Conservation (phyloP, 306 rosid species). For the Rosa multiflora region DNA sequence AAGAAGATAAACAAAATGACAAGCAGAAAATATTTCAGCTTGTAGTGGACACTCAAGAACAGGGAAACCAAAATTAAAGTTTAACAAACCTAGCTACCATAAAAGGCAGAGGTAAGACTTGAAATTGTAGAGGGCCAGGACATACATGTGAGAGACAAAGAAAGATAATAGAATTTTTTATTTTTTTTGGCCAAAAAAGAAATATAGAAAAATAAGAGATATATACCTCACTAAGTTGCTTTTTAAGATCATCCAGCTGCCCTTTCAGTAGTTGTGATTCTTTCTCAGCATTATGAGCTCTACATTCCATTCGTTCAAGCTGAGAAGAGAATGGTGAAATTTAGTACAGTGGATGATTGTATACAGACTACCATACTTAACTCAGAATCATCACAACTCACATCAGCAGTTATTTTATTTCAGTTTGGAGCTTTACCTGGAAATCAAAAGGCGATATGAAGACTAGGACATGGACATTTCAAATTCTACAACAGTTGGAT, state of each 20-base stretch:
- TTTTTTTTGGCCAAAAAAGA: neutral
- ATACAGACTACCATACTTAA: conserved; percentile 12
- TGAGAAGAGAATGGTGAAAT: conserved; percentile 34
- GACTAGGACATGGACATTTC: neutral
- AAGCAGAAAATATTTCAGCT: conserved; percentile 13
- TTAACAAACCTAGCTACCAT: neutral
- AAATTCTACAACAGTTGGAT: neutral
- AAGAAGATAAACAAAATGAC: conserved; percentile 21
- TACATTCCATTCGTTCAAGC: conserved; percentile 79
- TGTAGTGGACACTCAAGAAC: conserved; percentile 7
- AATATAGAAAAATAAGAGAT: conserved; percentile 12
- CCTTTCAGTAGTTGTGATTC: conserved; percentile 67
- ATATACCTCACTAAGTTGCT: conserved; percentile 68
- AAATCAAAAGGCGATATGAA: conserved; percentile 19
- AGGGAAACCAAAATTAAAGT: conserved; percentile 5
- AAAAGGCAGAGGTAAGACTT: neutral
- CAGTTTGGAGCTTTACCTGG: conserved; percentile 77
- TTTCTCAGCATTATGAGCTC: conserved; percentile 72
- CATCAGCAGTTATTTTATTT: conserved; percentile 59
- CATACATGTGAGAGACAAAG: neutral
- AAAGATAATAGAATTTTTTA: too few species aligned
- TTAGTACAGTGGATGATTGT: conserved; percentile 9
- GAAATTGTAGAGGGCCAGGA: neutral
- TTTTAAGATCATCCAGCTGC: conserved; percentile 65
- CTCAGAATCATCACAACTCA: conserved; percentile 36